phyloP scores from a whole-genome alignment of 2,329 filamentous ascomycete genomes.

The Penicillium oxalicum region DNA sequence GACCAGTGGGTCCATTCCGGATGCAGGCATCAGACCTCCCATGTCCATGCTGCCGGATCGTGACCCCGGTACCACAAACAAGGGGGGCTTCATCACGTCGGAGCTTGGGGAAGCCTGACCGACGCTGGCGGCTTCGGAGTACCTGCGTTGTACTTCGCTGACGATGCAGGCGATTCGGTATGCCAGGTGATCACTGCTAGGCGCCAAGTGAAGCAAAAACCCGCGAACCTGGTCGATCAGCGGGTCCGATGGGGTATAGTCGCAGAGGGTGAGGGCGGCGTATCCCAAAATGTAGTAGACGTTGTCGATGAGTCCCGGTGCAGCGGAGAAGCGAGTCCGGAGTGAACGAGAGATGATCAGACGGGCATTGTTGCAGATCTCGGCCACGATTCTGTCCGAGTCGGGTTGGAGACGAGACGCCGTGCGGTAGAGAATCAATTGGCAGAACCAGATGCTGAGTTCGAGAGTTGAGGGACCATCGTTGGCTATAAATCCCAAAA shows the following conservation, averaged over 20 bases:
- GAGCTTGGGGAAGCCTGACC: constrained; percentile 18
- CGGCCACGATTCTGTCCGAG: constrained; percentile 21
- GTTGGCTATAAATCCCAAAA: constrained; percentile 12
- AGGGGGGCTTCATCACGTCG: constrained; percentile 10
- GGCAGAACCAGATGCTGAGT: constrained; percentile 32
- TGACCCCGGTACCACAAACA: constrained; percentile 8
- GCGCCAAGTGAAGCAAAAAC: constrained; percentile 29
- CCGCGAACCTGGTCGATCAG: constrained; percentile 30
- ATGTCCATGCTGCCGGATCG: constrained; percentile 21
- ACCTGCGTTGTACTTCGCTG: constrained; percentile 27
- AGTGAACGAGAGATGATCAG: constrained; percentile 28
- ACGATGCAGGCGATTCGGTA: constrained; percentile 30
- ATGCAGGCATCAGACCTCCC: constrained; percentile 16
- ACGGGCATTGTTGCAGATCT: constrained; percentile 26
- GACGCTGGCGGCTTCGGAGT: constrained; percentile 16
- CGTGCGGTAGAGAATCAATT: constrained; percentile 31
- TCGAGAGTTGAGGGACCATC: constrained; percentile 28
- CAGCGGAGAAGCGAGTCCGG: constrained; percentile 27
- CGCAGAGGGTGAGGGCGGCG: constrained; percentile 32
- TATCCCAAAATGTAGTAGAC: constrained; percentile 32
- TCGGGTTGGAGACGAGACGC: constrained; percentile 23
- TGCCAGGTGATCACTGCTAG: constrained; percentile 29
- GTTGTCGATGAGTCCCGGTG: constrained; percentile 27
- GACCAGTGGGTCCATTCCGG: constrained; percentile 20
- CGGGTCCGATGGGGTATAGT: constrained; percentile 28